These are phyloP conservation scores for Phytophthora sojae DNA, from an alignment of 352 stramenopile species.

Conservation along the genomic window DNA sequence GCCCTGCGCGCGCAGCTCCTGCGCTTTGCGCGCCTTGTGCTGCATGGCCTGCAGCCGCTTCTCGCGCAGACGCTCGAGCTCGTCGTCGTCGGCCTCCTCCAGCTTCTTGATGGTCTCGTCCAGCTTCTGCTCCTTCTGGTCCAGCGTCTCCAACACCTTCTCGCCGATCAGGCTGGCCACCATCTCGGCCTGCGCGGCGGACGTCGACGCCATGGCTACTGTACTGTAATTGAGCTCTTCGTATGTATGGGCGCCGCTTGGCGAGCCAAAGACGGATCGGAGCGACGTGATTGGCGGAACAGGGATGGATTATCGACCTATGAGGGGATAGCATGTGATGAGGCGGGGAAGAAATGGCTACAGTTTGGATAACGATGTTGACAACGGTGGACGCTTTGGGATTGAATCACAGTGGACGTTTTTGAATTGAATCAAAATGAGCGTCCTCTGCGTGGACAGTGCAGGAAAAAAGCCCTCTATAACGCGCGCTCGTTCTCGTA, in stretches of 20 bases:
- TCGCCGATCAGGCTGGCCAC: conserved; percentile 85
- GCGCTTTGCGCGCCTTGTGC: conserved; percentile 65
- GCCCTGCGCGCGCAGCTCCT: conserved; percentile 80
- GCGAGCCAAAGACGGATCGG: conserved; percentile 8
- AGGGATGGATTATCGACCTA: not conserved
- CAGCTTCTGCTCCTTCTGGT: conserved; percentile 85
- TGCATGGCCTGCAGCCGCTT: conserved; percentile 82
- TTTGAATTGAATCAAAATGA: conserved; percentile 14
- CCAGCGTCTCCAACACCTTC: conserved; percentile 88
- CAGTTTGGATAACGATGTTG: not conserved
- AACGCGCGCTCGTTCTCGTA: conserved; percentile 87
- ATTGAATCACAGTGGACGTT: conserved; percentile 15
- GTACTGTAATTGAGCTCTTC: conserved; percentile 6
- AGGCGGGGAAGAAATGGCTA: conserved; percentile 4
- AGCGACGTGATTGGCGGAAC: conserved; percentile 19
- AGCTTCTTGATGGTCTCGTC: conserved; percentile 88
- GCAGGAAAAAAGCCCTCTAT: conserved; percentile 47
- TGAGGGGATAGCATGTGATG: not conserved
- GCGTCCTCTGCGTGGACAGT: conserved; percentile 9
- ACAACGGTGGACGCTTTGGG: conserved; percentile 9
- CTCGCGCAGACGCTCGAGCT: conserved; percentile 90
- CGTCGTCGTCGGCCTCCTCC: conserved; percentile 88
- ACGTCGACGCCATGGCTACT: conserved; percentile 52
- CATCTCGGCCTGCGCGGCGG: conserved; percentile 75
- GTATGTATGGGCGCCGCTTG: conserved; percentile 16